Evolutionary conservation across 106 monocot species (phyloP), one percentile per base, ranked within the genome.

Genomic region (Apostasia shenzhenica): DNA sequence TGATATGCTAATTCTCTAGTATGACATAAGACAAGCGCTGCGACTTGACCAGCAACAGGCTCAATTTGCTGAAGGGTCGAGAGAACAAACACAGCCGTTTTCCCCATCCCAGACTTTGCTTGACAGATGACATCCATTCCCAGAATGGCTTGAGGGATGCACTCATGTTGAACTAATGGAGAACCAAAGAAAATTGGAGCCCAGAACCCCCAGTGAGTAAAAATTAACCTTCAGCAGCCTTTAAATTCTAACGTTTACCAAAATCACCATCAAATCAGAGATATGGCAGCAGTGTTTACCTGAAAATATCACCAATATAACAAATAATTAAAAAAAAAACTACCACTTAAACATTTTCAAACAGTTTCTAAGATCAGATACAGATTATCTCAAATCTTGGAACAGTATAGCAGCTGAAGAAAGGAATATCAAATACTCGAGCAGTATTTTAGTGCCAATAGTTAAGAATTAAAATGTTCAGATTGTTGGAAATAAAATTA

Each of bases 41-140:
- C 85, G 63, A 99, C 90, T 80, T 99, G 99, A 57, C 99, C 99
- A 53, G 86, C 72, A 80, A 93, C 83, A 57, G 93, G 92, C 47
- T 99, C 93, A 58, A 99, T 99, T 68, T 99, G 99, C 67, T 99
- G 99, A 63, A 99, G 87, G 50, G 85, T 80, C 47, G 99, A 93
- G 2, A 99, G 87, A 48, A 99, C 99, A 81, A 99, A 99, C 45
- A 99, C 99, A 74, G 93, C 99, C 50, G 99, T 99, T 68, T 99
- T 99, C 8, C 99, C 99, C 99, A 99, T 99, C 37, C 99, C 99
- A 75, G 99, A 99, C 61, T 99, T 99, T 40, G 99, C 99, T 90
- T 99, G 99, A 37, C 99, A 99, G 73, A 99, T 99, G 61, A 99
- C 99, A 77, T 99, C 99, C 99, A 99, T 99, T 56, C 99, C 99